Conservation (phyloP, 75 land plant species). For the Adiantum capillusveneris region DNA sequence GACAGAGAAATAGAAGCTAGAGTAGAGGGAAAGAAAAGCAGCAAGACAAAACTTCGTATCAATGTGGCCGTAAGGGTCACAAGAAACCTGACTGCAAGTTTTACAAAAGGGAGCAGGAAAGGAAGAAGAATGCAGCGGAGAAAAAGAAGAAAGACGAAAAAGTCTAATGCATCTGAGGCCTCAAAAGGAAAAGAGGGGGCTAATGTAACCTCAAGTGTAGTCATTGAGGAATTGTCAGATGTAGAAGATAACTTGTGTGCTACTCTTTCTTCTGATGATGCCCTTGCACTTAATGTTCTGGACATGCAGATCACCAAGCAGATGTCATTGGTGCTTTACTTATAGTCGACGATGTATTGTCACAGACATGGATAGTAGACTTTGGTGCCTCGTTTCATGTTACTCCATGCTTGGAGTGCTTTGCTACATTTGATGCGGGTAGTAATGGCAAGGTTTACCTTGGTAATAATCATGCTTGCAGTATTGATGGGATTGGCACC, state of each 20-base stretch:
- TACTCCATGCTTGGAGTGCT: neutral
- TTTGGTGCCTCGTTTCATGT: too few relatives aligned
- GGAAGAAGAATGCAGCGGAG: neutral
- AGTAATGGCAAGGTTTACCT: too few relatives aligned
- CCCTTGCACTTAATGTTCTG: neutral
- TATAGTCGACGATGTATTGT: neutral
- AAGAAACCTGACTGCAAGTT: neutral
- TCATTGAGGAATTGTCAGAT: neutral
- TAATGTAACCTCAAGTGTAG: neutral
- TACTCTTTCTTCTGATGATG: too few relatives aligned
- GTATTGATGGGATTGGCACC: conserved; percentile 1
- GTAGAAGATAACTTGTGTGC: too few relatives aligned
- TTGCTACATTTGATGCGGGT: neutral
- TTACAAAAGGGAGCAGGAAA: neutral
- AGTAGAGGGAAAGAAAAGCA: neutral
- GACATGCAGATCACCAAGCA: neutral
- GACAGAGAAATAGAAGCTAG: neutral
- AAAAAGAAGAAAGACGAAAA: neutral
- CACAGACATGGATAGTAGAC: too few relatives aligned
- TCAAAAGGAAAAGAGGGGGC: neutral
- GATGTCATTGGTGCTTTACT: neutral
- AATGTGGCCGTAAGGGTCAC: neutral
- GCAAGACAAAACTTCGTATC: too few relatives aligned
- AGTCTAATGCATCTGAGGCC: too few relatives aligned
- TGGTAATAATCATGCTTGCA: neutral